A percentile compares a stretch with the other conserved stretches of the same genome.
phyloP scores from a whole-genome alignment of 371 early-diverging fungal species.

The Smittium mucronatum region DNA sequence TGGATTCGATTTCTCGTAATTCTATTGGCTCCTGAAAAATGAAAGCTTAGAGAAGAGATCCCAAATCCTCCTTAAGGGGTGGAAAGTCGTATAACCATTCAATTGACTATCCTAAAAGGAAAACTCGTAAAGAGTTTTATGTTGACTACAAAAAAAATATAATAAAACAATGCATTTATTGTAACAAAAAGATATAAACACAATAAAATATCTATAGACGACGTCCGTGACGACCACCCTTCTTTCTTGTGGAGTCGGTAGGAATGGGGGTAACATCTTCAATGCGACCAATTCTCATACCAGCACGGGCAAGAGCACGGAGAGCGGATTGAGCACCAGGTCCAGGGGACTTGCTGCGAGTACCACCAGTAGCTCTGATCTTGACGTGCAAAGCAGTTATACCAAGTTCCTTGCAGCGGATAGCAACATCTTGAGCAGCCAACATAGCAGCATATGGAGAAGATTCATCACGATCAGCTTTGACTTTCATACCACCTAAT shows the following conservation, averaged over 20 bases:
- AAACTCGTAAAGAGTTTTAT: no score
- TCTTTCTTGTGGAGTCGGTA: conserved; percentile 97
- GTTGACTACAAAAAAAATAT: no score
- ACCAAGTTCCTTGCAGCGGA: conserved; percentile 97
- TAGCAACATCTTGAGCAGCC: conserved; percentile 99
- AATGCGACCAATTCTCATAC: conserved; percentile 97
- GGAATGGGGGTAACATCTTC: conserved; percentile 99
- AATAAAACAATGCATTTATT: no score
- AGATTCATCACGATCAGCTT: conserved; percentile 99
- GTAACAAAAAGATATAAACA: no score
- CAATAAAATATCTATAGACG: conserved; percentile 83
- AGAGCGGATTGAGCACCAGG: conserved; percentile 99
- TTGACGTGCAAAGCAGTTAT: conserved; percentile 99
- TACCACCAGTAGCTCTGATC: conserved; percentile 99
- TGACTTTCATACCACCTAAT: conserved; percentile 99
- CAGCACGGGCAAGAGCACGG: conserved; percentile 98
- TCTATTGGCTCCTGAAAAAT: no score
- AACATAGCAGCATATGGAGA: conserved; percentile 99
- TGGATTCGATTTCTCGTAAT: no score
- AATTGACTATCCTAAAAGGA: no score
- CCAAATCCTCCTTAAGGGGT: no score
- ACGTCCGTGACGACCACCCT: conserved; percentile 99
- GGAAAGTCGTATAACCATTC: no score
- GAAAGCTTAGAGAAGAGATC: no score
- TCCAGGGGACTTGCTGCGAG: conserved; percentile 98